Percentiles rank a stretch among this genome's conserved stretches.
Evolutionary conservation across 2,329 filamentous ascomycete genomes (phyloP).

Genomic region (Botryotinia narcissicola): DNA sequence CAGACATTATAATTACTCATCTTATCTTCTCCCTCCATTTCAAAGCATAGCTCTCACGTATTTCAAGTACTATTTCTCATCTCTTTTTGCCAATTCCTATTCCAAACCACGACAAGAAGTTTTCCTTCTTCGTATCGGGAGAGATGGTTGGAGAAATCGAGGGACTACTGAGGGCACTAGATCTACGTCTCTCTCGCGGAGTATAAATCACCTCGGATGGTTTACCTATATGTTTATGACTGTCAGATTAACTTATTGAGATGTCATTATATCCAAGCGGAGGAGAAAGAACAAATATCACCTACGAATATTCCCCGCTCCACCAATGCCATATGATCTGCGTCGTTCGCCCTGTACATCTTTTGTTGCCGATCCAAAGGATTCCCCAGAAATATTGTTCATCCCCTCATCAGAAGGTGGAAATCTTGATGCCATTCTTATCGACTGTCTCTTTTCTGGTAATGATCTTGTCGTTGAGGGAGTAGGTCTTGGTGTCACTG

Average conservation of each 20-base stretch:
- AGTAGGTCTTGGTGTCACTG: not conserved
- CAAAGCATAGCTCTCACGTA: not conserved
- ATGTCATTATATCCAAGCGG: not conserved
- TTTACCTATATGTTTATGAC: constrained; percentile 26
- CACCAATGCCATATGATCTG: constrained; percentile 37
- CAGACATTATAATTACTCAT: not conserved
- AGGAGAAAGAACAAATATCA: not conserved
- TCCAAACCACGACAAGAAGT: constrained; percentile 12
- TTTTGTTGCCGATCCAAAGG: not conserved
- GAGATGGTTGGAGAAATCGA: constrained; percentile 22
- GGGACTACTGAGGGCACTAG: constrained; percentile 29
- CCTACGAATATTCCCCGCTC: constrained; percentile 38
- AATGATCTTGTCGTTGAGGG: not conserved
- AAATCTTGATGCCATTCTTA: not conserved
- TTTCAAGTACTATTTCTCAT: not conserved
- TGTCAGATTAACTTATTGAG: not conserved
- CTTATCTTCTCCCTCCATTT: not conserved
- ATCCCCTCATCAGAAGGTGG: not conserved
- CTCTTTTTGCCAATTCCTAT: not conserved
- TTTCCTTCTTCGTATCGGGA: constrained; percentile 25
- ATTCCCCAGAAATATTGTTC: not conserved
- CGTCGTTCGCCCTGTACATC: constrained; percentile 22
- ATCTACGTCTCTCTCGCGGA: constrained; percentile 22
- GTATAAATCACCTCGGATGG: constrained; percentile 36
- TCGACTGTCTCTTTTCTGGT: not conserved